These are phyloP conservation scores for Claviceps sp. DNA, from an alignment of 2,329 filamentous ascomycete genomes.

Conservation along the genomic window DNA sequence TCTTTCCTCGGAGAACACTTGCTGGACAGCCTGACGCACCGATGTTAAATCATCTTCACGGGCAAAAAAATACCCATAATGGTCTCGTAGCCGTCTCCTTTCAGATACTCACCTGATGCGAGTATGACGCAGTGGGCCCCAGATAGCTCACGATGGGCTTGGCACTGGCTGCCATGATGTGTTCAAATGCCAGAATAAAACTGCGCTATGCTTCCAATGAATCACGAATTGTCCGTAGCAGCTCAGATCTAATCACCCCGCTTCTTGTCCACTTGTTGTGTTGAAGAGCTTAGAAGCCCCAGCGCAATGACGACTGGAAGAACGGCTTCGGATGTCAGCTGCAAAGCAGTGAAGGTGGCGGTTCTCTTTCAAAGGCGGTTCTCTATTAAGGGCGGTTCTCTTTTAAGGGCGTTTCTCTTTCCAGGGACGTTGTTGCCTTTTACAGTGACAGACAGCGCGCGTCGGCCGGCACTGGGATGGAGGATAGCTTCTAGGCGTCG, in stretches of 20 bases:
- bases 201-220: background rate
- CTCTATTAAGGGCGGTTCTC: no score
- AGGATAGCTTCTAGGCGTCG: background rate
- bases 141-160: slow-evolving; percentile 35
- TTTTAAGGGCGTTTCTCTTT: no score
- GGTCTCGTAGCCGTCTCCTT: no score
- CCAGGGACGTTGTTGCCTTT: background rate
- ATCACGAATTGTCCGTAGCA: background rate
- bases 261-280: background rate
- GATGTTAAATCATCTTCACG: slow-evolving; percentile 7
- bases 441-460: background rate
- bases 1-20: slow-evolving; percentile 32
- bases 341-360: no score
- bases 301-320: background rate
- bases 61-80: no score
- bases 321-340: no score
- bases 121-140: slow-evolving; percentile 36
- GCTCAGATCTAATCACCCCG: background rate
- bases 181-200: background rate
- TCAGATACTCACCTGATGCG: slow-evolving; percentile 30
- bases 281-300: background rate
- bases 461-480: background rate
- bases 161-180: slow-evolving; percentile 14
- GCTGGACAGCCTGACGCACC: slow-evolving; percentile 27
- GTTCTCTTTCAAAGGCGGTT: no score